Evolutionary conservation across 106 monocot species (phyloP).

Genomic region (Apostasia shenzhenica): DNA sequence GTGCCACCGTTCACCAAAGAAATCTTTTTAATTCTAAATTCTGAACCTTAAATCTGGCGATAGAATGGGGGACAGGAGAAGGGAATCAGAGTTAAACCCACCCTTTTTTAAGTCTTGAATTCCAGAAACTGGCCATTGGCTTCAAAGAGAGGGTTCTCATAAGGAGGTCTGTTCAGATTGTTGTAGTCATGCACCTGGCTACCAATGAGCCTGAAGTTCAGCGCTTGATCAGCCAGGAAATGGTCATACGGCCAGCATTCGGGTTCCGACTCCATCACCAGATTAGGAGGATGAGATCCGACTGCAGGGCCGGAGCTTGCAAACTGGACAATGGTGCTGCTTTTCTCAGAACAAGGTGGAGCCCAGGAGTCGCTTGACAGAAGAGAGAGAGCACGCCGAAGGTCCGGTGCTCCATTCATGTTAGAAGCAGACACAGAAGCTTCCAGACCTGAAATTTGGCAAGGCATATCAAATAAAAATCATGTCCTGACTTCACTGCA

Average conservation of each 20-base stretch:
- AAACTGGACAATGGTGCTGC: conserved; percentile 25
- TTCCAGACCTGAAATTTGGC: conserved; percentile 40
- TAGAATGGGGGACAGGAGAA: neutral
- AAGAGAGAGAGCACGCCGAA: conserved; percentile 96
- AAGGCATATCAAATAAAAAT: neutral
- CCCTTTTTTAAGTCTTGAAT: conserved; percentile 14
- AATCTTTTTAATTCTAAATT: conserved; percentile 8
- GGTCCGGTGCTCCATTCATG: conserved; percentile 62
- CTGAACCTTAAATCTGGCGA: conserved; percentile 4
- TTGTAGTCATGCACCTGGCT: conserved; percentile 35
- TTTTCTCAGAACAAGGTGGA: conserved; percentile 22
- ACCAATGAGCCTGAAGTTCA: conserved; percentile 21
- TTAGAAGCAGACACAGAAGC: conserved; percentile 44
- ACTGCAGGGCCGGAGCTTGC: conserved; percentile 4
- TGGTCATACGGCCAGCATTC: conserved; percentile 26
- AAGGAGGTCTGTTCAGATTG: conserved; percentile 20
- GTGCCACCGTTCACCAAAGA: neutral
- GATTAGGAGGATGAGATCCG: conserved; percentile 8
- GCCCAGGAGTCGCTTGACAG: conserved; percentile 67
- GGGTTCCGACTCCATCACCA: conserved; percentile 2
- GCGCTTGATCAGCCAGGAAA: conserved; percentile 11
- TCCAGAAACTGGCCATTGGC: conserved; percentile 12
- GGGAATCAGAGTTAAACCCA: neutral
- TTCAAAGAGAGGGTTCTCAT: conserved; percentile 18
- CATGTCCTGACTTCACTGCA: neutral